These are phyloP conservation scores for Miscanthus lutarioriparius DNA, from an alignment of 176 grass and related monocot genomes.

Conservation along the genomic window DNA sequence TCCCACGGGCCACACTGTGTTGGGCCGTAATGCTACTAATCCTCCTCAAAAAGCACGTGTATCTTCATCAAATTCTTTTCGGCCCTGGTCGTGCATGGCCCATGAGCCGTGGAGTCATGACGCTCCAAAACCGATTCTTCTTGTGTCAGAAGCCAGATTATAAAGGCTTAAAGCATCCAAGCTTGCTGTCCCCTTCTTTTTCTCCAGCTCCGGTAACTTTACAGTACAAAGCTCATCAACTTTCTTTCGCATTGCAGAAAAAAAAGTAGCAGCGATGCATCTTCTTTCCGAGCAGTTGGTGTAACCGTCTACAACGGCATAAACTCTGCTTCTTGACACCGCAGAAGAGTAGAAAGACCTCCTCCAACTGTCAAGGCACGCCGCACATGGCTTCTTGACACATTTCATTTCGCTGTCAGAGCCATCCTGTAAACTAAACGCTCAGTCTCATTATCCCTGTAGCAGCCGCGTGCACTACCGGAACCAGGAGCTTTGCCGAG, in stretches of 20 bases:
- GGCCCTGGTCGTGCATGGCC: not conserved
- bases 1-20: not conserved
- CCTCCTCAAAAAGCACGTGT: not conserved
- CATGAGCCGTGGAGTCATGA: not conserved
- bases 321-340: not conserved
- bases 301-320: not conserved
- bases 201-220: slow-evolving; percentile 30
- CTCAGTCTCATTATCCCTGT: not conserved
- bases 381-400: not conserved
- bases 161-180: slow-evolving; percentile 46
- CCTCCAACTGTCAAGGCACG: slow-evolving; percentile 6
- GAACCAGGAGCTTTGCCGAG: too few species aligned
- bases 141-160: slow-evolving; percentile 46
- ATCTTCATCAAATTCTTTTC: not conserved
- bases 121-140: slow-evolving; percentile 36
- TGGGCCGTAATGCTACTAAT: not conserved
- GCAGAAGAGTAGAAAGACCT: not conserved
- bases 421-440: not conserved
- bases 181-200: slow-evolving; percentile 26
- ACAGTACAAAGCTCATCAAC: slow-evolving; percentile 41
- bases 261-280: not conserved
- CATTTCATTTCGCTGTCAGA: not conserved
- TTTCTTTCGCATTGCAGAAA: slow-evolving; percentile 32
- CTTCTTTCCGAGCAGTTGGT: not conserved
- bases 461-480: too few species aligned